Evolutionary conservation across 176 grass and related monocot species (phyloP).

Genomic region (Musa acuminata): DNA sequence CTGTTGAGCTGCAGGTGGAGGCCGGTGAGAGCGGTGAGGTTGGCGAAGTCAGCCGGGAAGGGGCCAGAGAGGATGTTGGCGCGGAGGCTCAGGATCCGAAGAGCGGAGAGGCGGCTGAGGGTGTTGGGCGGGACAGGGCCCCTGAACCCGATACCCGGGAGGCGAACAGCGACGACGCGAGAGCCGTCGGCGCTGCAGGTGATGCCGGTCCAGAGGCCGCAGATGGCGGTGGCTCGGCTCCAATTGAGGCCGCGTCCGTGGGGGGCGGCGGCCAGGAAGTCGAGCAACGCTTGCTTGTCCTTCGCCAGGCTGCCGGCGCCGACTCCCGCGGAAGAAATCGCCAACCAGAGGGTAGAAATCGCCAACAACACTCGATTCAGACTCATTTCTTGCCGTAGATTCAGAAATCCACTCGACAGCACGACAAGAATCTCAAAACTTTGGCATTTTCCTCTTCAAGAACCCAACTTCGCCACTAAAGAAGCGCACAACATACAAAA

Average conservation of each 20-base stretch:
- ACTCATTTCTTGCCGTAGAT: not conserved
- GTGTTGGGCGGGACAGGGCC: conserved; percentile 51
- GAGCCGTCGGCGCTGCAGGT: conserved; percentile 56
- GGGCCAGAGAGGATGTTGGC: conserved; percentile 50
- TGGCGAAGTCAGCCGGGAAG: conserved; percentile 48
- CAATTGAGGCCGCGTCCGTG: conserved; percentile 52
- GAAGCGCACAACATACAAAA: not conserved
- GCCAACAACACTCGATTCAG: not conserved
- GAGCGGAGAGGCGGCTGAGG: conserved; percentile 48
- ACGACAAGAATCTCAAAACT: not conserved
- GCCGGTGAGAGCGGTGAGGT: conserved; percentile 39
- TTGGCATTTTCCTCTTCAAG: not conserved
- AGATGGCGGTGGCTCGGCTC: conserved; percentile 27
- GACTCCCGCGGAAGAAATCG: not conserved
- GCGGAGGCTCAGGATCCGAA: conserved; percentile 86
- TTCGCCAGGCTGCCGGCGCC: conserved; percentile 25
- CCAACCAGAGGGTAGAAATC: conserved; percentile 17
- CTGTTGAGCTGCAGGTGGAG: conserved; percentile 85
- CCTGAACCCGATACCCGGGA: conserved; percentile 57
- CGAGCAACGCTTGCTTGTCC: conserved; percentile 55
- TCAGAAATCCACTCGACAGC: not conserved
- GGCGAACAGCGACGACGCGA: conserved; percentile 49
- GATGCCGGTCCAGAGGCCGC: conserved; percentile 66
- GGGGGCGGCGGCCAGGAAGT: conserved; percentile 37
- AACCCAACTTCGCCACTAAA: not conserved